Evolutionary conservation across 192 early-diverging fungal genomes (phyloP), one percentile per base, ranked within the genome.

Genomic region (Linnemannia schmuckeri): DNA sequence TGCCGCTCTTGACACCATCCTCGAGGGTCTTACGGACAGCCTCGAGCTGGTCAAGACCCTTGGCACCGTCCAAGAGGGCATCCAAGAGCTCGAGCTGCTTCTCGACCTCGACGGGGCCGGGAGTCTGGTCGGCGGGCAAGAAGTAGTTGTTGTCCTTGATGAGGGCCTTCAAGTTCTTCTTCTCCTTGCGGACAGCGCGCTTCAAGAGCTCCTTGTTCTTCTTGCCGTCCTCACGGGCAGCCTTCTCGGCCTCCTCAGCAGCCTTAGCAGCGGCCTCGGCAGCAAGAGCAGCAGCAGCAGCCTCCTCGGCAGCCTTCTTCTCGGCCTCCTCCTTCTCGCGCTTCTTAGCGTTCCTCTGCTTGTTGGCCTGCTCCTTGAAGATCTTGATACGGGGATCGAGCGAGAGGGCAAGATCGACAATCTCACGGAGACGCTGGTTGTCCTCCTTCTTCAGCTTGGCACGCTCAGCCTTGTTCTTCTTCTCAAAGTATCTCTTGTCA

Each of bases 371-470:
- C 88, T 96, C 95, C 88, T 95, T 96, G 94, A 97, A 98, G 52
- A 90, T 79, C 73, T 90, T 91, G 90, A 99, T 97, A 77, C 99
- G 96, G 70, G 98, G 98, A 89, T 99, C 99, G 44, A 92, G 61
- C 79, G 91, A 90, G 74, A 98, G 84, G 54, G 97, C 97, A 42
- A 94, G 92, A 80, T 98, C 89, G 47, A 98, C 97, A 74, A 99
- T 89, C 69, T 92, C 92, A 85, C 93, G 94, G 37, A 99, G 82
- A 80, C 99, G 94, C 78, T 94, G 92, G 88, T 94, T 98, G 91
- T 99, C 99, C 89, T 99, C 97, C 93, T 99, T 99, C 96, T 99
- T 99, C 78, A 92, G 93, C 84, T 95, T 94, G 57, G 95, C 93
- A 55, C 99, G 95, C 88, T 96, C 95, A 88, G 96, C 95, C 89